Base-by-base conservation (phyloP, 1,284 basidiomycete genomes). In the Cutaneotrichosporon spelunceum region DNA sequence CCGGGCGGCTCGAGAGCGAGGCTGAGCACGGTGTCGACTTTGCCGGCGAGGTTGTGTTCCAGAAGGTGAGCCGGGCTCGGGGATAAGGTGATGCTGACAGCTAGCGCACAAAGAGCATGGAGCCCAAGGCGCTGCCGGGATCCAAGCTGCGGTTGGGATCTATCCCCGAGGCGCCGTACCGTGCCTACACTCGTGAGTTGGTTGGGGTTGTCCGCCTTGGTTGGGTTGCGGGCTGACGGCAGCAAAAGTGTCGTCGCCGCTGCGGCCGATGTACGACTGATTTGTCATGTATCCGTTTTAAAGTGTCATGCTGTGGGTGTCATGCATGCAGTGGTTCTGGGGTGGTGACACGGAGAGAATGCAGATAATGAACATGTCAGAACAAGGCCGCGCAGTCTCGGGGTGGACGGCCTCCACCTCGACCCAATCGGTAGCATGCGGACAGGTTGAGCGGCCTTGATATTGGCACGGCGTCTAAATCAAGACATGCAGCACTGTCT, bases 1-100 rank as follows among this genome's bases (percentile, higher is more conserved):
- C 86, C 61, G 83, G 85, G 24, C 77, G 79, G 45, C 83, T 79
- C 48, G 83, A 89, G 2, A 86, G 87, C 9, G 92, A 94, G 72
- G 77, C 79, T 3, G 82, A 80, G 34, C 91, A 86, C 74, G 71
- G 84, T 24, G 84, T 95, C 55, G 85, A 91, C 68, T 79, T 91
- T 2, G 86, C 85, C 26, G 80, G 83, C 48, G 82, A 86, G 59
- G 87, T 87, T 62, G 81, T 90, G 26, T 86, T 87, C 36, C 84
- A 84, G 67, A 90, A 89, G 83, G 89, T 89, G 53, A 45, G 77
- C 65, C 21, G 29, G 33, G 30, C 30, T 7, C 30, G 49, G n/a
- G 52, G 23, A 34, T 23, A 53, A 19, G 34, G 49, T 1, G 29
- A 26, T 1, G 44, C 53, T 55, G 44, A 57, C 49, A 26, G n/a